Base-by-base conservation (phyloP, 140 eudicot species). In the Stevia rebaudiana region DNA sequence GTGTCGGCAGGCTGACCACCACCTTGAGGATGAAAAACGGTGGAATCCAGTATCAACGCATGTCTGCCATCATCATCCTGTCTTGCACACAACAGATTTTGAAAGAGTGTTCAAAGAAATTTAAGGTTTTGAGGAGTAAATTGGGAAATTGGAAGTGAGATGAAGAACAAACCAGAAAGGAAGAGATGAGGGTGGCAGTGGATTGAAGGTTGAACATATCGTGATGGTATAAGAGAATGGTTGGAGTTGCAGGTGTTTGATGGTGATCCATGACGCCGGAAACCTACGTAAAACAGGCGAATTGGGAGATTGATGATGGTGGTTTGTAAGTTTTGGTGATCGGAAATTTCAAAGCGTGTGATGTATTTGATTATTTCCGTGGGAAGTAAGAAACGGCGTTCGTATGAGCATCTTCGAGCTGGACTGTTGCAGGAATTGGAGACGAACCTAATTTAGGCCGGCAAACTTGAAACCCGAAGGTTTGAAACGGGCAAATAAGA, bases 1-100 rank as follows among this genome's bases (percentile, higher is more conserved):
- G 74, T 76, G 70, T 90, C 97, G 3, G 77, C 82, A 19, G 97
- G 97, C 68, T 90, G 97, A 30, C 97, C 97, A 23, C 95, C 97
- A 12, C 97, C 97, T 82, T 90, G 97, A 1, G 97, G 97, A 13
- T 90, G 87, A 62, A 90, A 90, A 30, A 86, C 61, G 12, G 97
- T 90, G 59, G 95, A 84, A n/a, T 86, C 90, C 68, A 90, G 41
- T 28, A 83, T 64, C 81, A 90, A 40, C 9, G 66, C 81, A 21
- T 69, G 73, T 64, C 94, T 81, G 4, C 92, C 85, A 78, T 86
- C 95, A 2, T 86, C 95, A 37, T 58, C 70, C 94, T 90, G 44
- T 36, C 11, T 6, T 22, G 6, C 41, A 35, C 18, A 21, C 50
- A 48, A 60, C 3, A 46, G 12, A 4, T 41, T 21, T 17, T 21